Conservation (phyloP, 176 grass and related monocot species). For the Tuctoria greenei region DNA sequence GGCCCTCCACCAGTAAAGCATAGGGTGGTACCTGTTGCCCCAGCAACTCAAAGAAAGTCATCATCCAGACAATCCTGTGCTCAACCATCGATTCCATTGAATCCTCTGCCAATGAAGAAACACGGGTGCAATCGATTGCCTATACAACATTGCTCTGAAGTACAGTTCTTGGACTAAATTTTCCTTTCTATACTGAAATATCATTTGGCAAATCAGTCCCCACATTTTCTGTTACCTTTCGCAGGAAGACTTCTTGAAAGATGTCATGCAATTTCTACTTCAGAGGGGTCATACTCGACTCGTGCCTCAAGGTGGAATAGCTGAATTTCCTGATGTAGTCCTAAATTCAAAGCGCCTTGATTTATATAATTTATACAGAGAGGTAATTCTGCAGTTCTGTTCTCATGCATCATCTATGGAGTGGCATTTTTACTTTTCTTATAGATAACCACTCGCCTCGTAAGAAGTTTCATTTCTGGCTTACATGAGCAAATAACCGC, state of each 20-base stretch:
- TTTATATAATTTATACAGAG: slow-evolving; percentile 81
- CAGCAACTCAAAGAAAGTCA: slow-evolving; percentile 47
- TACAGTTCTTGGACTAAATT: slow-evolving; percentile 27
- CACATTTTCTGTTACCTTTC: slow-evolving; percentile 12
- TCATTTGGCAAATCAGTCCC: background rate
- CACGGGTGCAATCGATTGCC: slow-evolving; percentile 55
- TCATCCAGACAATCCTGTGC: slow-evolving; percentile 7
- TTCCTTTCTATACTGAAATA: slow-evolving; percentile 11
- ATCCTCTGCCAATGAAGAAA: slow-evolving; percentile 78
- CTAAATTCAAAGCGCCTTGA: slow-evolving; percentile 79
- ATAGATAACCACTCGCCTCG: background rate
- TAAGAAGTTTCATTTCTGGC: background rate
- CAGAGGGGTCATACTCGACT: slow-evolving; percentile 58
- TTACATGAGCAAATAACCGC: background rate
- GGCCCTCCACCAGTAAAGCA: slow-evolving; percentile 43
- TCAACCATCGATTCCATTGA: slow-evolving; percentile 38
- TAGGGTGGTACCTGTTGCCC: slow-evolving; percentile 15
- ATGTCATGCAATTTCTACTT: slow-evolving; percentile 71
- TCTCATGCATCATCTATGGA: background rate
- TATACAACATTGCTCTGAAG: slow-evolving; percentile 54
- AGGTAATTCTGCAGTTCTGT: slow-evolving; percentile 39
- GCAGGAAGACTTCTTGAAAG: slow-evolving; percentile 76
- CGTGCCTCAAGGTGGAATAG: slow-evolving; percentile 64
- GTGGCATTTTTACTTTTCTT: background rate
- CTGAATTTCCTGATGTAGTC: slow-evolving; percentile 71